phyloP scores from a whole-genome alignment of 2,329 filamentous ascomycete species.

The Ophiostoma perfectum region DNA sequence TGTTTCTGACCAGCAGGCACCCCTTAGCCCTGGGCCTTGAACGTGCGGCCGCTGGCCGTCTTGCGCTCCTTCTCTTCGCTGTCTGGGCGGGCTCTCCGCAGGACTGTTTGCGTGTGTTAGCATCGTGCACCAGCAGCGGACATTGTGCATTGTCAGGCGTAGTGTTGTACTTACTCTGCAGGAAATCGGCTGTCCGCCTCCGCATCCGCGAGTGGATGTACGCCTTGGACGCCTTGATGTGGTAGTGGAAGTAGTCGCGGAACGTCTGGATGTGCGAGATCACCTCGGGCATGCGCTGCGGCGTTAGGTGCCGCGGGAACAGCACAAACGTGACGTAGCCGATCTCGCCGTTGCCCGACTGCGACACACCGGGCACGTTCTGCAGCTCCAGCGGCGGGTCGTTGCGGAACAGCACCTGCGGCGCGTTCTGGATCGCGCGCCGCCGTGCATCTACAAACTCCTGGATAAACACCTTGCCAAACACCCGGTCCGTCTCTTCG shows the following conservation, averaged over 20 bases:
- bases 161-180: slow-evolving; percentile 64
- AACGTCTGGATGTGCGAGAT: slow-evolving; percentile 99
- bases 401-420: slow-evolving; percentile 92
- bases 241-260: slow-evolving; percentile 99
- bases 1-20: not conserved
- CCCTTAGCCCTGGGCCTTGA: slow-evolving; percentile 46
- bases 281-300: slow-evolving; percentile 84
- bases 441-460: slow-evolving; percentile 96
- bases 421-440: slow-evolving; percentile 94
- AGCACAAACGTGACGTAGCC: slow-evolving; percentile 98
- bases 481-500: slow-evolving; percentile 95
- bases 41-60: slow-evolving; percentile 93
- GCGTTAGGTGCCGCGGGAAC: slow-evolving; percentile 89
- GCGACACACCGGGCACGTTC: slow-evolving; percentile 74
- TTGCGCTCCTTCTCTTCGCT: slow-evolving; percentile 97
- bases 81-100: slow-evolving; percentile 90
- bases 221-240: slow-evolving; percentile 98
- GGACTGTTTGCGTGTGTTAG: slow-evolving; percentile 51
- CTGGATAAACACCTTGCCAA: slow-evolving; percentile 96
- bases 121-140: not conserved
- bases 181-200: slow-evolving; percentile 93
- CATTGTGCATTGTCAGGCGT: no score
- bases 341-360: slow-evolving; percentile 73
- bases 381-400: slow-evolving; percentile 90
- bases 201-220: slow-evolving; percentile 99